Evolutionary conservation across 2,329 filamentous ascomycete species (phyloP), one percentile per base, ranked within the genome.

Genomic region (Dothideomycetidae sp.): DNA sequence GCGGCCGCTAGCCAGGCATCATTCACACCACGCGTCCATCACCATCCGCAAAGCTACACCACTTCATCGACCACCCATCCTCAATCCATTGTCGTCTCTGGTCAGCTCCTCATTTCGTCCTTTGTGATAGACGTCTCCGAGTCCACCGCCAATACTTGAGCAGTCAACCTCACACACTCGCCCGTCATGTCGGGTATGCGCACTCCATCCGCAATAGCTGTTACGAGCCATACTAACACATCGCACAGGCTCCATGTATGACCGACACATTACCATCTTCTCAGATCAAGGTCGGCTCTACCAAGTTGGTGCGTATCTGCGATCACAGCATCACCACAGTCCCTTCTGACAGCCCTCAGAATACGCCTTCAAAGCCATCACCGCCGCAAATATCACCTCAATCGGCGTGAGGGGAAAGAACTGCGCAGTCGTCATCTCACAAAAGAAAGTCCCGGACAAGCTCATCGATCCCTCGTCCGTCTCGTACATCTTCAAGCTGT

Each of bases 281-380:
- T 94, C 90, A 45, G 90, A 98, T 63, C 86, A 94, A 67, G 90
- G 90, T 56, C 78, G 90, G 60, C 71, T 98, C 60, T 98, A 96
- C 63, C 90, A 98, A 94, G 90, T 98, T 63, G 90, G 90, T 96
- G 73, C 56, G 85, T 73, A 44, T 16, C 14, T 15, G n/a, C 2
- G 19, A 29, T 28, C 13, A 14, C 12, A 39, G 10, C 37, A 12
- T 23, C 26, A 11, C 36, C n/a, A 39, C 16, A 17, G 41, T 38
- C 5, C 15, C 30, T 43, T 31, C 47, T 51, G 42, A 52, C 47
- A 33, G 31, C 26, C 33, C 30, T 33, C 59, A 96, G 90, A 98
- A 73, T 98, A 98, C 88, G 90, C 90, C 53, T 98, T 98, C 78
- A 98, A 98, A 70, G 90, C 90, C 42, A 98, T 98, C 65, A 98